Evolutionary conservation across 2,329 filamentous ascomycete species (phyloP).

Genomic region (Dendrostoma leiphaemia): DNA sequence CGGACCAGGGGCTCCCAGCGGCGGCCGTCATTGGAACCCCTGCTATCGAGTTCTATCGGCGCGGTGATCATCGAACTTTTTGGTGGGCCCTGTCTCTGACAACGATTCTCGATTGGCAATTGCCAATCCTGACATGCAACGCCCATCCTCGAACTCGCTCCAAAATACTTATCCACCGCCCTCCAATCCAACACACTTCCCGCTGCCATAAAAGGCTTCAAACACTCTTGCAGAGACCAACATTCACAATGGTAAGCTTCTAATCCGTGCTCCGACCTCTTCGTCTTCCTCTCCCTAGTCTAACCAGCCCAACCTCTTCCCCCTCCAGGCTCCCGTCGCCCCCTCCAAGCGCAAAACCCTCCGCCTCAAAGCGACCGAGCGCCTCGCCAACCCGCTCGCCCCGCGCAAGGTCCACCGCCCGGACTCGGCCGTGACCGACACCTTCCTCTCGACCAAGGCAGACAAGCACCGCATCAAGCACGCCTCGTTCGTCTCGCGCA

Average conservation of each 20-base stretch:
- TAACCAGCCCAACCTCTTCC: too few species aligned
- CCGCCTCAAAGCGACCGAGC: conserved; percentile 53
- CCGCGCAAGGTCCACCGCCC: conserved; percentile 52
- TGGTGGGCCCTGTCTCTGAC: neutral
- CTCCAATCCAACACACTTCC: too few species aligned
- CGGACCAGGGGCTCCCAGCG: too few species aligned
- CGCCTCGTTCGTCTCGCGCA: conserved; percentile 73
- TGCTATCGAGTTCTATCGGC: too few species aligned
- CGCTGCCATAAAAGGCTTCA: too few species aligned
- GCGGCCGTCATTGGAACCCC: neutral
- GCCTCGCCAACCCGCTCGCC: conserved; percentile 48
- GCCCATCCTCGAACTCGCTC: too few species aligned
- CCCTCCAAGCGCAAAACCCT: conserved; percentile 55
- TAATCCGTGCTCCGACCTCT: too few species aligned
- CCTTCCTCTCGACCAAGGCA: conserved; percentile 71
- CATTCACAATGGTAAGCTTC: neutral
- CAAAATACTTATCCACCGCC: too few species aligned
- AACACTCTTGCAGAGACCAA: too few species aligned
- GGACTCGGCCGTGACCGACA: conserved; percentile 49
- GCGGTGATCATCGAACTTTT: neutral
- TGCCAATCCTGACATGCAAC: too few species aligned
- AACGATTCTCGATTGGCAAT: neutral
- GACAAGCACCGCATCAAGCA: conserved; percentile 84
- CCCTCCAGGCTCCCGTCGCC: conserved; percentile 27
- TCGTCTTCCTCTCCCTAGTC: too few species aligned